phyloP scores from a whole-genome alignment of 495 filamentous ascomycete species.

The Aspergillus kassunensis region DNA sequence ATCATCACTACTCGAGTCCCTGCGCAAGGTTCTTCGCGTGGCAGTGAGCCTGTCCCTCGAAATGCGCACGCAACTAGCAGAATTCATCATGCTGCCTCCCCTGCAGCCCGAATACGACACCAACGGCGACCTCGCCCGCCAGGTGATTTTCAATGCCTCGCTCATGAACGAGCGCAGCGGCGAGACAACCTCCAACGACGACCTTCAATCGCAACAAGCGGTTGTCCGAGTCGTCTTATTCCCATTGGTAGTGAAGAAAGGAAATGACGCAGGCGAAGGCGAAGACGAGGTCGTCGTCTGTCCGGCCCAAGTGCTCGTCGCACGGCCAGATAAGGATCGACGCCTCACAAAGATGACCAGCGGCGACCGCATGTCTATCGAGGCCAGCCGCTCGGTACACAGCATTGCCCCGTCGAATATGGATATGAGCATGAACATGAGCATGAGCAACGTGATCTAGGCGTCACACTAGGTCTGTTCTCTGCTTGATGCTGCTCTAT shows the following conservation, averaged over 20 bases:
- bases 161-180: conserved; percentile 91
- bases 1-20: conserved; percentile 67
- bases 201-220: conserved; percentile 68
- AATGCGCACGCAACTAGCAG: conserved; percentile 93
- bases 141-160: conserved; percentile 79
- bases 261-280: conserved; percentile 76
- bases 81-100: conserved; percentile 96
- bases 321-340: conserved; percentile 43
- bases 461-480: conserved; percentile 33
- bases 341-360: conserved; percentile 38
- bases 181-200: conserved; percentile 63
- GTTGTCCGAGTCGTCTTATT: conserved; percentile 88
- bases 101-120: conserved; percentile 93
- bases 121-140: conserved; percentile 78
- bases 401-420: conserved; percentile 41
- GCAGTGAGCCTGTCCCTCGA: conserved; percentile 87
- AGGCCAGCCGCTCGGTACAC: conserved; percentile 38
- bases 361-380: conserved; percentile 44
- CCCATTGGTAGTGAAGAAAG: conserved; percentile 90
- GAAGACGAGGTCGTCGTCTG: conserved; percentile 91
- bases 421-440: conserved; percentile 40
- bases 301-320: conserved; percentile 85
- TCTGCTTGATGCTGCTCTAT: conserved; percentile 12
- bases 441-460: conserved; percentile 50
- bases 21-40: conserved; percentile 75